Conservation (phyloP, 2,329 filamentous ascomycete species). For the Paecilomyces formosus region DNA sequence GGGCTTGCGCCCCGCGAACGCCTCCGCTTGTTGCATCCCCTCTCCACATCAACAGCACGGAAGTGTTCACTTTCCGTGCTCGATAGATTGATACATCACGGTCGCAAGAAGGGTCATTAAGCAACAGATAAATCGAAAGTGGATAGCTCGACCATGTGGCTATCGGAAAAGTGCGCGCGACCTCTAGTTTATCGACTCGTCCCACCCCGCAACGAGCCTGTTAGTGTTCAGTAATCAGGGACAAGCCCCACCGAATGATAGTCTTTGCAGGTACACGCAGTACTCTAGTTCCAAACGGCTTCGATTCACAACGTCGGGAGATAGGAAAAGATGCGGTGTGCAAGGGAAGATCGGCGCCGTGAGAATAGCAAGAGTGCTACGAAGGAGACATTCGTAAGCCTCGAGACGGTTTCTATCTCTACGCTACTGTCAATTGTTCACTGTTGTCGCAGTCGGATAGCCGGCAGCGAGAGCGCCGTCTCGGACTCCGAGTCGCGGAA, state of each 20-base stretch:
- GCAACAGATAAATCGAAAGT: not conserved
- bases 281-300: no score
- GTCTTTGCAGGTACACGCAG: not conserved
- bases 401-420: no score
- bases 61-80: not conserved
- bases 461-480: not conserved
- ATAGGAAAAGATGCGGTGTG: not conserved
- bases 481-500: not conserved
- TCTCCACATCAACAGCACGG: not conserved
- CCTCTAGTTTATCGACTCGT: not conserved
- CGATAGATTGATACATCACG: not conserved
- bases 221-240: not conserved
- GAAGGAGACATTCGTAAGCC: no score
- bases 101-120: not conserved
- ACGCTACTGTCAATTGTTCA: not conserved
- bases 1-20: not conserved
- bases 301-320: not conserved
- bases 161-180: not conserved
- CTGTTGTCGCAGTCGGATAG: not conserved
- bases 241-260: not conserved
- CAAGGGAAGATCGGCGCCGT: not conserved
- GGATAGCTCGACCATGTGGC: not conserved
- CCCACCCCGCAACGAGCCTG: not conserved
- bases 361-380: no score
- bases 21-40: not conserved